Base-by-base conservation (phyloP, 2,329 filamentous ascomycete species). In the Beauveria sp. region DNA sequence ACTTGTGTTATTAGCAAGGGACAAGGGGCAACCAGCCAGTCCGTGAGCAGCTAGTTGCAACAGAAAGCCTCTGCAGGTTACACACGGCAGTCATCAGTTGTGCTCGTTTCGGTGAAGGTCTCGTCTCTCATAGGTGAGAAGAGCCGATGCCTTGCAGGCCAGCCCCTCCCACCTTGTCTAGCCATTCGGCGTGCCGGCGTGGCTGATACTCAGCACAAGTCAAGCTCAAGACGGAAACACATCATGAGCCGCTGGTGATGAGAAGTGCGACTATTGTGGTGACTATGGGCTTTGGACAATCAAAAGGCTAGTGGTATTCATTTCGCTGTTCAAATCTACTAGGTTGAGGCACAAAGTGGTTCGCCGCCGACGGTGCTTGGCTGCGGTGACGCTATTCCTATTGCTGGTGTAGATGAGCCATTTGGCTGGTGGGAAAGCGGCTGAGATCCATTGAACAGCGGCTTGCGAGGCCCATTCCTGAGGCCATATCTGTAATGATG, bases 71-170 rank as follows among this genome's bases (percentile, higher is more conserved):
- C 38, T 40, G 30, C 24, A 34, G 22, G 56, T 34, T 14, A 34
- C 47, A 58, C 56, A 50, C 56, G 46, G 46, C 47, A 58, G 46
- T 58, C 46, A n/a, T 51, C 43, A 18, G 18, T 22, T 28, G 12
- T 58, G 56, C 30, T 45, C n/a, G 43, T 58, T 51, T 58, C 56
- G 56, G 56, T 58, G 56, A 58, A 43, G 30, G 56, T 50, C 46
- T 42, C 18, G 46, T 34, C 24, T 58, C 46, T 58, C 46, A 51
- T 58, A 58, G 46, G 56, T 24, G 46, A 30, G 20, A 26, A 45
- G 34, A 51, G 38, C 46, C 46, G 46, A 58, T 30, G 38, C 56
- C 22, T 43, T 58, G 56, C 56, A 58, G 45, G 30, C 14, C 55
- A n/a, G 56, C 46, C 46, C 34, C 56, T 58, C 55, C 55, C 45